Base-by-base conservation (phyloP, 176 grass and related monocot species). In the Juncus inflexus region DNA sequence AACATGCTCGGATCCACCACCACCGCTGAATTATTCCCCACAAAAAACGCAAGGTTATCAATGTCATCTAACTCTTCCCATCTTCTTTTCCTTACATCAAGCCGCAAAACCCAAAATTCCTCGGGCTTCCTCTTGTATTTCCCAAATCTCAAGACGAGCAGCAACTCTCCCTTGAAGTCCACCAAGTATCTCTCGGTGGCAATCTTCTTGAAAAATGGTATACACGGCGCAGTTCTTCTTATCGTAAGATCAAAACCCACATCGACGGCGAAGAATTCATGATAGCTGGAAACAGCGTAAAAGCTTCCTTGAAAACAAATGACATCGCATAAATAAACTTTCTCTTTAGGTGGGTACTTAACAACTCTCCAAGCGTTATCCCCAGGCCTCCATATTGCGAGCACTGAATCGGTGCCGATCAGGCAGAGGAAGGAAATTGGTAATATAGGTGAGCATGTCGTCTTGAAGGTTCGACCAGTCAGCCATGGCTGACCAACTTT, bases 391-490 rank as follows among this genome's bases (percentile, higher is more conserved):
- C 65, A 69, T 12, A 69, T 37, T n/a, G 65, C 15, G 5, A 36
- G 35, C 50, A 12, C 49, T 54, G 7, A 70, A 70, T 37, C 66
- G 19, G 37, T 70, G 66, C 10, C 37, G n/a, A 56, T 70, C 49
- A 3, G 16, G 50, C 16, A 70, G 6, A 4, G 49, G 5, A 70
- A 70, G 12, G 3, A 55, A 57, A 16, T 19, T 57, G 5, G 50
- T 55, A 5, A 55, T 55, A 3, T 13, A 47, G 37, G 12, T 19
- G 4, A 70, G 66, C 66, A 57, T 2, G 37, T 70, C 66, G 36
- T 57, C 3, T 13, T 6, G 3, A 9, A 56, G 9, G 10, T 70
- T 15, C 3, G 47, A 52, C 66, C 66, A 70, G 55, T n/a, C 1
- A 57, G 50, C 10, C 66, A 70, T 70, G 53, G 40, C 40, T 35